These are phyloP conservation scores for Nannochloropsis salina DNA, from an alignment of 108 stramenopile genomes.

Conservation along the genomic window DNA sequence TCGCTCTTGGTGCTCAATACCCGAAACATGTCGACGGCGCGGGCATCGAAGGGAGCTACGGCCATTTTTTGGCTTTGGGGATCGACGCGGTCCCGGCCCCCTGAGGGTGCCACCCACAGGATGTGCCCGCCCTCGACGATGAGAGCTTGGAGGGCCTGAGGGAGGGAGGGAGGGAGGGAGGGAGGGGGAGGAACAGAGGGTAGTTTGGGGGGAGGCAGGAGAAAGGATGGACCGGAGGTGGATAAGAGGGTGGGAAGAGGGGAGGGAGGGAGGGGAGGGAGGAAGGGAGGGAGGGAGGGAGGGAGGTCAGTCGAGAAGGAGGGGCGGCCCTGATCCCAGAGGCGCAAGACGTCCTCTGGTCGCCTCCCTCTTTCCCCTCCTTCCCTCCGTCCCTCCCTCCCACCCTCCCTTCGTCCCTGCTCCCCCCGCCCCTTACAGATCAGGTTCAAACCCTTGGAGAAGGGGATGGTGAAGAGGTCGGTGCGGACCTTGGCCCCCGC, in stretches of 20 bases:
- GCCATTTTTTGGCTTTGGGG: not conserved
- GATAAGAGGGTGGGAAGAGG: not conserved
- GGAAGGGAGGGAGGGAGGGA: constrained; percentile 2
- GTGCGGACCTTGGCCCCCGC: not conserved
- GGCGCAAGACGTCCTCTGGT: too few relatives aligned
- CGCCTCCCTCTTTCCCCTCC: too few relatives aligned
- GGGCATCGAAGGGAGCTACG: not conserved
- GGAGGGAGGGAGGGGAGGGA: not conserved
- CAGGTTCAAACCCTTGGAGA: not conserved
- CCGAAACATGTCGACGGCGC: not conserved
- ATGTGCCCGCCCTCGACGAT: not conserved
- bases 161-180: constrained; percentile 1
- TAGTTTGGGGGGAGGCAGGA: not conserved
- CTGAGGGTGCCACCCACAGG: not conserved
- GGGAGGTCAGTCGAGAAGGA: not conserved
- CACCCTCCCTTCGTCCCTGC: too few relatives aligned
- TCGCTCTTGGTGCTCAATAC: not conserved
- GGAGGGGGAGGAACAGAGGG: not conserved
- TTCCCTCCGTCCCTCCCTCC: constrained; percentile 2
- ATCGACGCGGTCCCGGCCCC: not conserved
- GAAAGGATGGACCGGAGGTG: not conserved
- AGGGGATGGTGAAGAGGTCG: not conserved
- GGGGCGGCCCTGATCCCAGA: too few relatives aligned
- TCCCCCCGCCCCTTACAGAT: not conserved
- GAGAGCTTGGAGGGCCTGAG: not conserved